These are phyloP conservation scores for Tylopilus rubrobrunneus DNA, from an alignment of 768 basidiomycete genomes.

Conservation along the genomic window DNA sequence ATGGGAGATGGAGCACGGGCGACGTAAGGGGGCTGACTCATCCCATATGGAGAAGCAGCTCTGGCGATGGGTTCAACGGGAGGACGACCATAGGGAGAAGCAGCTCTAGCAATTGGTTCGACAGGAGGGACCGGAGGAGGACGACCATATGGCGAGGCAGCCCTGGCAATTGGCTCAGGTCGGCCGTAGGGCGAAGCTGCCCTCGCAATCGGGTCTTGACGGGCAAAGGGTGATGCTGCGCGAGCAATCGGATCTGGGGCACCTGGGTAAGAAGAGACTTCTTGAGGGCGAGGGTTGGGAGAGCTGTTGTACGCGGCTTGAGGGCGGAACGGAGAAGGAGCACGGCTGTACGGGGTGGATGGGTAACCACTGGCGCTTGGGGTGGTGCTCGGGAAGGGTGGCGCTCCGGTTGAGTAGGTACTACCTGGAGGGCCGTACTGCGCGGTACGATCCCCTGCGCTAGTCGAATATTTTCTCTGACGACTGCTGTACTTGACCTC, in stretches of 20 bases:
- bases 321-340: slow-evolving; percentile 33
- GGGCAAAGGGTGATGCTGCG: slow-evolving; percentile 34
- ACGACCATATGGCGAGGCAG: slow-evolving; percentile 32
- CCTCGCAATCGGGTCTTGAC: slow-evolving; percentile 13
- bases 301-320: slow-evolving; percentile 35
- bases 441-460: slow-evolving; percentile 32
- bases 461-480: slow-evolving; percentile 44
- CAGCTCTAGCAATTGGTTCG: slow-evolving; percentile 38
- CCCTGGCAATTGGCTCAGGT: slow-evolving; percentile 28
- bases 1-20: slow-evolving; percentile 29
- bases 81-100: slow-evolving; percentile 33
- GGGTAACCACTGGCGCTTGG: slow-evolving; percentile 25
- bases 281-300: slow-evolving; percentile 47
- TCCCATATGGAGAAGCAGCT: slow-evolving; percentile 30
- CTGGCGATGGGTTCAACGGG: slow-evolving; percentile 41
- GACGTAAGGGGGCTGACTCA: slow-evolving; percentile 22
- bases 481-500: slow-evolving; percentile 31
- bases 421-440: slow-evolving; percentile 14
- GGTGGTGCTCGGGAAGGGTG: slow-evolving; percentile 22
- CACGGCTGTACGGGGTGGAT: slow-evolving; percentile 28
- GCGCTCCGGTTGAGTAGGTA: slow-evolving; percentile 26
- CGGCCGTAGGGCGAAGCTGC: slow-evolving; percentile 32
- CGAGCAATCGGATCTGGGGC: slow-evolving; percentile 32
- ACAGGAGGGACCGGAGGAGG: slow-evolving; percentile 27
- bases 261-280: slow-evolving; percentile 40